Evolutionary conservation across 345 rosid species (phyloP).

Genomic region (Acer negundo): DNA sequence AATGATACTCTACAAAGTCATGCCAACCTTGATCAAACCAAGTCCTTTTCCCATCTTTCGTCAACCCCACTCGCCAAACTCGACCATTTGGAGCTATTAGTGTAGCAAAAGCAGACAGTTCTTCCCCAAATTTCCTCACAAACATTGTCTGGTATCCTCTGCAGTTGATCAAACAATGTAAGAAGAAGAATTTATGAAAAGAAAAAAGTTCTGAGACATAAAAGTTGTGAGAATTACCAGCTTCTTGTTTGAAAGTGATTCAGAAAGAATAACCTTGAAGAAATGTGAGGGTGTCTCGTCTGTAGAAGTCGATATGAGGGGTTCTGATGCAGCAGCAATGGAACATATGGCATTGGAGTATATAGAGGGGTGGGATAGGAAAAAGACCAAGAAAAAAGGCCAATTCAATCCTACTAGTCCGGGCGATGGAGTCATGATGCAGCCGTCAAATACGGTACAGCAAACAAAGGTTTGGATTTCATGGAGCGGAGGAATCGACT

Average conservation of each 20-base stretch:
- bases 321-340: too few relatives aligned
- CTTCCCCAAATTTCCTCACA: constrained; percentile 29
- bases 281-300: background rate
- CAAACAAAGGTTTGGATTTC: too few relatives aligned
- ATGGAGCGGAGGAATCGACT: too few relatives aligned
- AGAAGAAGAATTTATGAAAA: background rate
- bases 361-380: too few relatives aligned
- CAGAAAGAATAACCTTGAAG: background rate
- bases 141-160: constrained; percentile 46
- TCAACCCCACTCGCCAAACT: constrained; percentile 39
- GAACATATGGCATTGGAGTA: too few relatives aligned
- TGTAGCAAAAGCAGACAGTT: constrained; percentile 36
- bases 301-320: background rate
- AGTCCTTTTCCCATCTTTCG: constrained; percentile 19
- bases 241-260: background rate
- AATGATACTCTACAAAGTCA: constrained; percentile 35
- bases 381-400: too few relatives aligned
- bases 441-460: too few relatives aligned
- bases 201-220: background rate
- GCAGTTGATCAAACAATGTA: background rate
- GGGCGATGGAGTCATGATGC: too few relatives aligned
- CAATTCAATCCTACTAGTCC: too few relatives aligned
- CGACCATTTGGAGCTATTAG: constrained; percentile 35
- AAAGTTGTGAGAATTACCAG: background rate
- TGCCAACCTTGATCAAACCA: constrained; percentile 50